Evolutionary conservation across 192 early-diverging fungal species (phyloP).

Genomic region (Entrophospora sp.): DNA sequence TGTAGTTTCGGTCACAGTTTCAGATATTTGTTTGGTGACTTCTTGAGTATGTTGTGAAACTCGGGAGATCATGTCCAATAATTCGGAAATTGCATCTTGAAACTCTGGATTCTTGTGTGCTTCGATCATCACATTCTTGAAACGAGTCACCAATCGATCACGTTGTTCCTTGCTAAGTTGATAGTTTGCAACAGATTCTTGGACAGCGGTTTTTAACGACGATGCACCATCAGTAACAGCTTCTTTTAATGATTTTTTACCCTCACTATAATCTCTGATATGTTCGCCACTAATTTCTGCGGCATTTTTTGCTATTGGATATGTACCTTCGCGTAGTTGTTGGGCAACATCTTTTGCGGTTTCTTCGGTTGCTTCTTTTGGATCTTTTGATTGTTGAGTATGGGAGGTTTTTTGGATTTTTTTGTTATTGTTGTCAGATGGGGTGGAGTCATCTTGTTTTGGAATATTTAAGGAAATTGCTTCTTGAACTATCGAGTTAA

Average conservation of each 20-base stretch:
- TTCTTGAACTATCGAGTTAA: constrained; percentile 31
- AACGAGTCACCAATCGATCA: constrained; percentile 5
- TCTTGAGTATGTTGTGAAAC: constrained; percentile 26
- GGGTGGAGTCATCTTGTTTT: constrained; percentile 20
- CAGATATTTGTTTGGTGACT: constrained; percentile 6
- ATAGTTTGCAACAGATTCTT: constrained; percentile 1
- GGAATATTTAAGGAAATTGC: background rate
- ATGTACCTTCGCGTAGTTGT: constrained; percentile 21
- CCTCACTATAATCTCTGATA: constrained; percentile 16
- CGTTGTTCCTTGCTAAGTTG: constrained; percentile 27
- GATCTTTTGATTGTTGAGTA: too few relatives aligned
- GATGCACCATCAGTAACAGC: constrained; percentile 22
- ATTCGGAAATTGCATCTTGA: constrained; percentile 31
- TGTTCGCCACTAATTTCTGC: constrained; percentile 16
- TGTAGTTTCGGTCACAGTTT: constrained; percentile 15
- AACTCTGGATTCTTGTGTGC: constrained; percentile 24
- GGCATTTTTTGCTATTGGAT: constrained; percentile 20
- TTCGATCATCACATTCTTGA: constrained; percentile 31
- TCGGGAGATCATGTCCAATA: constrained; percentile 26
- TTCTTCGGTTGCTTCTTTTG: too few relatives aligned
- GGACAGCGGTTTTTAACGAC: constrained; percentile 19
- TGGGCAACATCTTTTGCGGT: constrained; percentile 19
- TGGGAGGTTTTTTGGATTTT: too few relatives aligned
- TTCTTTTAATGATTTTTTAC: constrained; percentile 21
- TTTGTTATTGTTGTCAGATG: constrained; percentile 27